Percentiles rank a stretch among this genome's conserved stretches.
Evolutionary conservation across 331 rosid species (phyloP).

Genomic region (Malus hybrid): DNA sequence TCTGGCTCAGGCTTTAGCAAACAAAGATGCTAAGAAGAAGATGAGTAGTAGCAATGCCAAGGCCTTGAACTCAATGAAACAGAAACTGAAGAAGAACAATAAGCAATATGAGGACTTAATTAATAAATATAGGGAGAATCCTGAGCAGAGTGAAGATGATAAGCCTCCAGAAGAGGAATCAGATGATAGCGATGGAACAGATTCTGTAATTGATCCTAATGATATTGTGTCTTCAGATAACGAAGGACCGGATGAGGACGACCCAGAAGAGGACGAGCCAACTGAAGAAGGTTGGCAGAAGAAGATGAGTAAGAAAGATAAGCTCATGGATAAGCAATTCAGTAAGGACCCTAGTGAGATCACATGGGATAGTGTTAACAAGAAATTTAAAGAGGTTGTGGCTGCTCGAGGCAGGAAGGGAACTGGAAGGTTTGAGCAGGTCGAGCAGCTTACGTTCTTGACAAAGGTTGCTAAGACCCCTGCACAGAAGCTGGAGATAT

Average conservation of each 20-base stretch:
- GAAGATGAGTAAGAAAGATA: conserved; percentile 63
- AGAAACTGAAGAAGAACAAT: conserved; percentile 91
- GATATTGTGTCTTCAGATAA: conserved; percentile 2
- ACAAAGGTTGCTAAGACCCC: conserved; percentile 97
- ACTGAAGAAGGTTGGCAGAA: conserved; percentile 19
- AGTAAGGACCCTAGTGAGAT: conserved; percentile 91
- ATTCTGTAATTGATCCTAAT: conserved; percentile 5
- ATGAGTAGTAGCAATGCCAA: conserved; percentile 97
- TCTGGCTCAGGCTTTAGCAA: conserved; percentile 72
- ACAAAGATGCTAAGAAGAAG: conserved; percentile 93
- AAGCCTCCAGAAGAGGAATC: conserved; percentile 30
- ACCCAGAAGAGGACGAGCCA: conserved; percentile 1
- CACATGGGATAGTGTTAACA: conserved; percentile 86
- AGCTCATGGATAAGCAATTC: conserved; percentile 72
- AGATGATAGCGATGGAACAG: conserved; percentile 6
- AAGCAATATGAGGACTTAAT: conserved; percentile 79
- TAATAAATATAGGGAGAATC: conserved; percentile 66
- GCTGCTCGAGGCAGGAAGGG: conserved; percentile 55
- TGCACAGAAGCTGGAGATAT: conserved; percentile 92
- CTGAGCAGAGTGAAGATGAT: conserved; percentile 64
- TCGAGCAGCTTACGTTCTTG: conserved; percentile 88
- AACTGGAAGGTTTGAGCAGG: conserved; percentile 89
- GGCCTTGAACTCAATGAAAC: conserved; percentile 96
- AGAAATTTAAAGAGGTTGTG: conserved; percentile 89
- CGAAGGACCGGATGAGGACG: conserved; percentile 6